These are phyloP conservation scores for Globisporangium okanoganense DNA, from an alignment of 352 stramenopile genomes.

Conservation along the genomic window DNA sequence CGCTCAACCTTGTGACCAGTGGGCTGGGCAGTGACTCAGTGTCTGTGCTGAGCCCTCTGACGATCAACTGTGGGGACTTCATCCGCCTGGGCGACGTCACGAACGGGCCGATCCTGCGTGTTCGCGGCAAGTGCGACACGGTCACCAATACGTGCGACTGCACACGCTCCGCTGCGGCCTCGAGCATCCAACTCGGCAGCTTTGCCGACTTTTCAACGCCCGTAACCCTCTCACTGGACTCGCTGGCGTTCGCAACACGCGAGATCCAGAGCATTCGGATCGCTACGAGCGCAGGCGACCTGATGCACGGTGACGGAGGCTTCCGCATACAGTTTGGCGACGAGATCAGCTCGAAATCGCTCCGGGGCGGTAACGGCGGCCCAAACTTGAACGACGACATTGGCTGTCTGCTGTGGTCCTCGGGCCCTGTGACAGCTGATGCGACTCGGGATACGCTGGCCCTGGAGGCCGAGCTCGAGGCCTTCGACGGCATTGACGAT, in stretches of 20 bases:
- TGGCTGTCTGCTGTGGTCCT: conserved; percentile 76
- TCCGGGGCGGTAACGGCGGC: conserved; percentile 66
- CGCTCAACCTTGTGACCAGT: conserved; percentile 29
- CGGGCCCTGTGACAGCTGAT: conserved; percentile 35
- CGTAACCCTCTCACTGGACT: conserved; percentile 41
- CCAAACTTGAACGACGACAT: conserved; percentile 70
- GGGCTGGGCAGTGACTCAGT: conserved; percentile 29
- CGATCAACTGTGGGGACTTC: conserved; percentile 61
- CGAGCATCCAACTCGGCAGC: conserved; percentile 40
- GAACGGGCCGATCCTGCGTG: conserved; percentile 46
- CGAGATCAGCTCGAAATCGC: conserved; percentile 82
- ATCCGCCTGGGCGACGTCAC: conserved; percentile 56
- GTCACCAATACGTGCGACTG: conserved; percentile 42
- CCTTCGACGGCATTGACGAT: conserved; percentile 64
- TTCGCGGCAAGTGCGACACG: conserved; percentile 53
- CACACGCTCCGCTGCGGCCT: conserved; percentile 14
- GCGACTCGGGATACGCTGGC: conserved; percentile 38
- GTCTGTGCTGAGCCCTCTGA: conserved; percentile 24
- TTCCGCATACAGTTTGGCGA: conserved; percentile 90
- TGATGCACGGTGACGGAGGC: conserved; percentile 59
- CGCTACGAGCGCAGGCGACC: conserved; percentile 20
- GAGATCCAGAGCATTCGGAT: conserved; percentile 74
- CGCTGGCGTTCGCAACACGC: conserved; percentile 42
- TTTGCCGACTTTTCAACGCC: conserved; percentile 31
- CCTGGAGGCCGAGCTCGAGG: conserved; percentile 64